A percentile compares a stretch with the other conserved stretches of the same genome.
phyloP scores from a whole-genome alignment of 192 early-diverging fungal species.

The Gigaspora rosea region DNA sequence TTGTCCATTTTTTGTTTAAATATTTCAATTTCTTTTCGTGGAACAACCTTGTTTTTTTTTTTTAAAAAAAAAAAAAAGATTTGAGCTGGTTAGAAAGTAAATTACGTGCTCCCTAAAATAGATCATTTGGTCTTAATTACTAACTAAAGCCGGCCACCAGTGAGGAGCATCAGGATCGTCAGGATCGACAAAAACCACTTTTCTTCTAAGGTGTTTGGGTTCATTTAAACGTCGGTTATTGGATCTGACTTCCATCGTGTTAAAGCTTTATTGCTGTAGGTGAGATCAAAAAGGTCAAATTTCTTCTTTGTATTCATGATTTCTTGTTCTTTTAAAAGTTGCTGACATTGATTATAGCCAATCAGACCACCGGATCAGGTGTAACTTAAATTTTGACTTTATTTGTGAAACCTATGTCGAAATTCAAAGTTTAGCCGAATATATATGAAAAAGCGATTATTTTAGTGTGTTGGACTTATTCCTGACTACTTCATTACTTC shows the following conservation, averaged over 20 bases:
- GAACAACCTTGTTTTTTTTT: constrained; percentile 42
- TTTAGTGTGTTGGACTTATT: too few relatives aligned
- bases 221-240: not conserved
- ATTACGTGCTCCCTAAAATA: not conserved
- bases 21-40: constrained; percentile 48
- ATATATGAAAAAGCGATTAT: too few relatives aligned
- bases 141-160: constrained; percentile 62
- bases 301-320: not conserved
- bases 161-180: constrained; percentile 52
- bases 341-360: too few relatives aligned
- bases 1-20: constrained; percentile 49
- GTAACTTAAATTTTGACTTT: too few relatives aligned
- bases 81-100: not conserved
- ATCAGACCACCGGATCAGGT: too few relatives aligned
- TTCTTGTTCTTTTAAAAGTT: too few relatives aligned
- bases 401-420: too few relatives aligned
- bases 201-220: constrained; percentile 32
- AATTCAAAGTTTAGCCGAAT: too few relatives aligned
- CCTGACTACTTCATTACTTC: too few relatives aligned
- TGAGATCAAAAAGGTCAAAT: not conserved
- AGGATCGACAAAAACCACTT: constrained; percentile 61
- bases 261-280: not conserved
- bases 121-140: not conserved
- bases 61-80: not conserved
- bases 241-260: not conserved